These are phyloP conservation scores for Rhododendron kiyosumense DNA, from an alignment of 148 eudicot genomes.

Conservation along the genomic window DNA sequence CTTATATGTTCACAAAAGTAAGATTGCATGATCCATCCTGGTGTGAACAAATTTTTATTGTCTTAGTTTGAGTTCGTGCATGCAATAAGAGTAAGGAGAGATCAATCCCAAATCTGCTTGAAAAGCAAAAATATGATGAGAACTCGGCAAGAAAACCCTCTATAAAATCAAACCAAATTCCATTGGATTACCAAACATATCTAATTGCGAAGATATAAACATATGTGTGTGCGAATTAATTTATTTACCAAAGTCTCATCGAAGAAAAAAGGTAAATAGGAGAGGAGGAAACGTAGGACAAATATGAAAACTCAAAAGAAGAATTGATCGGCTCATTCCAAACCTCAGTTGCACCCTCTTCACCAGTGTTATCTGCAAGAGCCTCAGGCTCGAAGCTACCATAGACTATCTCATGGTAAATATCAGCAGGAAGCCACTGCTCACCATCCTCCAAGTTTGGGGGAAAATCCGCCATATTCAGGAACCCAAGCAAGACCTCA, in stretches of 20 bases:
- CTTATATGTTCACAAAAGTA: not conserved
- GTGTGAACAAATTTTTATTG: not conserved
- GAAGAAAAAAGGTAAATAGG: not conserved
- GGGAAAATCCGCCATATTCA: constrained; percentile 15
- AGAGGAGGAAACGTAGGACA: not conserved
- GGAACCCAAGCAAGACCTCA: not conserved
- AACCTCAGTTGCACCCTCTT: constrained; percentile 3
- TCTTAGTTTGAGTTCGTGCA: not conserved
- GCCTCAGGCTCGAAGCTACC: not conserved
- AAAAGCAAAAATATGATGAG: not conserved
- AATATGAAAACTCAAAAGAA: not conserved
- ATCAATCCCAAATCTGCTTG: not conserved
- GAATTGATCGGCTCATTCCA: not conserved
- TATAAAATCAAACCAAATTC: not conserved
- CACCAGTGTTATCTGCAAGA: not conserved
- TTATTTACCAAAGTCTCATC: not conserved
- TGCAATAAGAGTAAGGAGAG: not conserved
- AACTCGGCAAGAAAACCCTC: not conserved
- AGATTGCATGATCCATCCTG: not conserved
- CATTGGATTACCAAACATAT: not conserved
- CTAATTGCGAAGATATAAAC: not conserved
- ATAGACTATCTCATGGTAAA: constrained; percentile 15
- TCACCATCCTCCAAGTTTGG: constrained; percentile 26
- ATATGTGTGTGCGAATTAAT: not conserved
- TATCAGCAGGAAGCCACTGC: constrained; percentile 19